A percentile compares a stretch with the other conserved stretches of the same genome.
phyloP scores from a whole-genome alignment of 2,329 filamentous ascomycete genomes.

The Aspergillus felis region DNA sequence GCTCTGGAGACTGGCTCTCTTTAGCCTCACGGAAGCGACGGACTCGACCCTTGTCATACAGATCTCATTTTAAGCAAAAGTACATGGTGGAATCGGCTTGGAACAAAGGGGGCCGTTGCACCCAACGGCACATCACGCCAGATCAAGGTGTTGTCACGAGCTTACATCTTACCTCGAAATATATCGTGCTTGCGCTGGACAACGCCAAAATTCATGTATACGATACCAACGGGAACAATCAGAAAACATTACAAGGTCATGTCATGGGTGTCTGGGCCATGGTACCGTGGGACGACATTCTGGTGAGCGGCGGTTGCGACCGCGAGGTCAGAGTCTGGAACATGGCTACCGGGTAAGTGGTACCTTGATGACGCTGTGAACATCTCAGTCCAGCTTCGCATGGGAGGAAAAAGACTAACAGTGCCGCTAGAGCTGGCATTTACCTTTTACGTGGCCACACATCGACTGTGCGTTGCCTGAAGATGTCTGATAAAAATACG shows the following conservation, averaged over 20 bases:
- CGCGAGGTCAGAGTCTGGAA: constrained; percentile 97
- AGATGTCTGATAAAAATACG: constrained; percentile 92
- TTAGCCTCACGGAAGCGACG: constrained; percentile 42
- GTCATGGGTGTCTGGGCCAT: constrained; percentile 99
- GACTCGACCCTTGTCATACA: constrained; percentile 75
- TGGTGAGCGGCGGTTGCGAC: constrained; percentile 95
- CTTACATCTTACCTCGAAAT: constrained; percentile 87
- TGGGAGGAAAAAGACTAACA: not conserved
- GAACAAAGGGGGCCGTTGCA: constrained; percentile 83
- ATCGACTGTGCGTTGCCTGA: constrained; percentile 91
- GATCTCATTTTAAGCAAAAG: constrained; percentile 95
- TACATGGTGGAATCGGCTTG: constrained; percentile 97
- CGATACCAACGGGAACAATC: constrained; percentile 80
- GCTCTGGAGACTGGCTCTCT: constrained; percentile 31
- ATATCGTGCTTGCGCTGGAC: constrained; percentile 95
- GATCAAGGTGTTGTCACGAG: constrained; percentile 97
- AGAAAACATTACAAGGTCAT: constrained; percentile 87
- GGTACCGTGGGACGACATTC: constrained; percentile 93
- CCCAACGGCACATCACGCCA: constrained; percentile 83
- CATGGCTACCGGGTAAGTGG: constrained; percentile 74
- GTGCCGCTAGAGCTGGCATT: constrained; percentile 57
- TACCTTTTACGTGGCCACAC: constrained; percentile 91
- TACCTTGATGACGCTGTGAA: not conserved
- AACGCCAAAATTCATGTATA: constrained; percentile 99
- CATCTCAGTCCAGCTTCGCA: constrained; percentile 8